These are phyloP conservation scores for Rhododendron kiyosumense DNA, from an alignment of 148 eudicot genomes.

Conservation along the genomic window DNA sequence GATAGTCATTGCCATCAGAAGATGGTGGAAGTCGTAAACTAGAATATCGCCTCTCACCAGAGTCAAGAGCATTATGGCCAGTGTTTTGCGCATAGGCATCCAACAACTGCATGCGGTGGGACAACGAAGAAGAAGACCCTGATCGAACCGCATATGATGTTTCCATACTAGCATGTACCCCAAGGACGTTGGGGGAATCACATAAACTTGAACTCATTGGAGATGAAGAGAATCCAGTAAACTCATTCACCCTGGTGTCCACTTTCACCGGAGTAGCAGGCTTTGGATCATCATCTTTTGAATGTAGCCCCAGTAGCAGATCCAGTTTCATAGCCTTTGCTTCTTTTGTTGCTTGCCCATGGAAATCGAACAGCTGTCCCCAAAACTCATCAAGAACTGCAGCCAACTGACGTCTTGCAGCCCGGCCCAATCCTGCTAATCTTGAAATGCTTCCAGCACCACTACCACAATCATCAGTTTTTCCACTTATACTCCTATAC, in stretches of 20 bases:
- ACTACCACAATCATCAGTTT: slow-evolving; percentile 65
- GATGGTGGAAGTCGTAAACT: slow-evolving; percentile 74
- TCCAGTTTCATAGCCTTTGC: slow-evolving; percentile 70
- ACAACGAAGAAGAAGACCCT: slow-evolving; percentile 47
- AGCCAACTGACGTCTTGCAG: slow-evolving; percentile 82
- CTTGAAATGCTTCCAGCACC: slow-evolving; percentile 81
- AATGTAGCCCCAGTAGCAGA: slow-evolving; percentile 48
- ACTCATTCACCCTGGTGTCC: slow-evolving; percentile 31
- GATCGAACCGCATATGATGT: slow-evolving; percentile 48
- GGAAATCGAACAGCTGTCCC: slow-evolving; percentile 93
- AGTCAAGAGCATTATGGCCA: slow-evolving; percentile 31
- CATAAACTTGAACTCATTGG: slow-evolving; percentile 37
- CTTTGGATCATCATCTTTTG: slow-evolving; percentile 43
- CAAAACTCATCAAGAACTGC: slow-evolving; percentile 87
- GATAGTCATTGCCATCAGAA: slow-evolving; percentile 55
- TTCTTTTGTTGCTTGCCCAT: slow-evolving; percentile 71
- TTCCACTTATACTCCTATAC: slow-evolving; percentile 69
- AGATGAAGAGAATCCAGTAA: slow-evolving; percentile 34
- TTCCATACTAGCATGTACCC: slow-evolving; percentile 29
- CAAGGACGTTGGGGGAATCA: slow-evolving; percentile 40
- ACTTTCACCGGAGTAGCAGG: slow-evolving; percentile 25
- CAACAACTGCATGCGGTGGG: slow-evolving; percentile 40
- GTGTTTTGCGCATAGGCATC: slow-evolving; percentile 50
- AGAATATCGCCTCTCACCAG: slow-evolving; percentile 72
- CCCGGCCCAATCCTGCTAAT: slow-evolving; percentile 88